Base-by-base conservation (phyloP, 768 basidiomycete genomes). In the Galerina sulciceps region DNA sequence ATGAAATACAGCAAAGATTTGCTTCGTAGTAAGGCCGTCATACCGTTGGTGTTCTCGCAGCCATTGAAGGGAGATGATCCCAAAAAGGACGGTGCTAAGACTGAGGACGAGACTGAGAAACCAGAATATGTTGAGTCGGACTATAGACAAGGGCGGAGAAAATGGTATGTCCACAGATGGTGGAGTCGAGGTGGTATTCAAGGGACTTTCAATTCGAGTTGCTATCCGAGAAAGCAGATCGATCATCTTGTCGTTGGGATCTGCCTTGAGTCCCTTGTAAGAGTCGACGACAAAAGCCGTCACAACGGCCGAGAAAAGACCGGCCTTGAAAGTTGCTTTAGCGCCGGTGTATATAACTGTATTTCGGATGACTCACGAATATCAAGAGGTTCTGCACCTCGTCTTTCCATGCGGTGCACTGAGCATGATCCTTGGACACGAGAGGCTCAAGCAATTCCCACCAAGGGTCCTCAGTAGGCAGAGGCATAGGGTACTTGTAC, bases 271-370 rank as follows among this genome's bases (percentile, higher is more conserved):
- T 15, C 34, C 31, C 46, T 61, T 53, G 53, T 65, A 68, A 18
- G 58, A 59, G n/a, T 59, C 58, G 34, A 59, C 26, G 18, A 54
- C 52, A 40, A 59, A 59, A 1, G 52, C 63, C 2, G 69, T 68
- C 5, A 66, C 60, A 9, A 68, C 63, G 2, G 67, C 65, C 4
- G 69, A 70, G 46, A 67, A 70, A 11, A 70, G 62, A 43, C 58
- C 58, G 53, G 69, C 65, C 69, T 70, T 17, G 20, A 20, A n/a
- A 26, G 23, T 42, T 4, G 20, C 13, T 31, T 22, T 17, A 17
- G 9, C 17, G 5, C 26, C 10, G 18, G 10, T 10, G 10, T 45
- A 52, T n/a, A n/a, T n/a, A n/a, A n/a, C n/a, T n/a, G n/a, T n/a
- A n/a, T n/a, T 13, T 20, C 10, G 34, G 11, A 3, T 8, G 48